phyloP scores from a whole-genome alignment of 371 early-diverging fungal species.

The Mucor mucedo region DNA sequence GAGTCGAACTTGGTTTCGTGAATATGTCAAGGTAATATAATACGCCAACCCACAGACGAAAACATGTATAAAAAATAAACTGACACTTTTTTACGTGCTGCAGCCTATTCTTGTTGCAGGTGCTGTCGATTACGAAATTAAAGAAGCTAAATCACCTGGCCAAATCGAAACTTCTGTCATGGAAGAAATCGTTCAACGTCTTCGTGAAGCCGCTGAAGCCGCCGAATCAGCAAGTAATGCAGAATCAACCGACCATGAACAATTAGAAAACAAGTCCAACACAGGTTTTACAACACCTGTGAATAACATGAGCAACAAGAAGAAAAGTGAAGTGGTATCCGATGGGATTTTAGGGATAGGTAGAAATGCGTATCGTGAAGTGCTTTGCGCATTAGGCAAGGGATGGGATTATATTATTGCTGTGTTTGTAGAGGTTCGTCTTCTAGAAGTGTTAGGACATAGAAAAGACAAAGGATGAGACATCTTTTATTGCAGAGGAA shows the following conservation, averaged over 20 bases:
- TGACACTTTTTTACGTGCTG: neutral
- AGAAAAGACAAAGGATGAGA: neutral
- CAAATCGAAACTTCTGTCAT: slow-evolving; percentile 61
- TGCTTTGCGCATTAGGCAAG: slow-evolving; percentile 62
- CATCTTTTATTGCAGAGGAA: neutral
- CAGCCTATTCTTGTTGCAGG: slow-evolving; percentile 75
- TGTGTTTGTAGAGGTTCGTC: slow-evolving; percentile 10
- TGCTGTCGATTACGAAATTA: slow-evolving; percentile 73
- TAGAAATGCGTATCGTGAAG: slow-evolving; percentile 62
- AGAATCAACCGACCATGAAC: neutral
- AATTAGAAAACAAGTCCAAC: slow-evolving; percentile 12
- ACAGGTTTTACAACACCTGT: slow-evolving; percentile 11
- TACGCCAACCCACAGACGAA: neutral
- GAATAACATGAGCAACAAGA: neutral
- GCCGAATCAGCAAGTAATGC: slow-evolving; percentile 2
- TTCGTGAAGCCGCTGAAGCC: slow-evolving; percentile 39
- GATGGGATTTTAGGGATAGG: slow-evolving; percentile 70
- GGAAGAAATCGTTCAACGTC: slow-evolving; percentile 57
- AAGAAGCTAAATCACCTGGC: slow-evolving; percentile 59
- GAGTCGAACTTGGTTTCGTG: too few relatives aligned
- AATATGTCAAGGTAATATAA: neutral
- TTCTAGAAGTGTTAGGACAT: neutral
- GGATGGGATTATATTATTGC: slow-evolving; percentile 60
- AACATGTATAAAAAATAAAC: neutral
- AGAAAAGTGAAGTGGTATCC: slow-evolving; percentile 9